Evolutionary conservation across 495 filamentous ascomycete species (phyloP).

Genomic region (Viridothelium virens): DNA sequence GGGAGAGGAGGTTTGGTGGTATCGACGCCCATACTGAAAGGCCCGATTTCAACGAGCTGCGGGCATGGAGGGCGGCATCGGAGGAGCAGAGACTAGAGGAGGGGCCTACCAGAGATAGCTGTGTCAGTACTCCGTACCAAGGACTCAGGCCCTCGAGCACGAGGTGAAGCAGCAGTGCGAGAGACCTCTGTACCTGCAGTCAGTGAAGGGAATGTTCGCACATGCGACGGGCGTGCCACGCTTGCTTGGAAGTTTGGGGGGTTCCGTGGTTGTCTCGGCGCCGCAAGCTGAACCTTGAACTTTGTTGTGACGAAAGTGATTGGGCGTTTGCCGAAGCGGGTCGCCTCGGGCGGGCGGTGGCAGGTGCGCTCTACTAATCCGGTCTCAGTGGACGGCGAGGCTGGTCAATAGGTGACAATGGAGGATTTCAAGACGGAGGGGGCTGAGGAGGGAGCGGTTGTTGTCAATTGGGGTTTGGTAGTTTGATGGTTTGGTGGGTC

Average conservation of each 20-base stretch:
- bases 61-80: neutral
- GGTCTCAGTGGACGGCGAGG: neutral
- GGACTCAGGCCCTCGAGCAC: too few relatives aligned
- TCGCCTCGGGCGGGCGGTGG: conserved; percentile 2
- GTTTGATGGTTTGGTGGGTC: neutral
- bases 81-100: neutral
- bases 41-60: neutral
- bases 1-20: conserved; percentile 34
- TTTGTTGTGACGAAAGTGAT: conserved; percentile 6
- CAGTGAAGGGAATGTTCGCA: neutral
- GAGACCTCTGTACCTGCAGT: too few relatives aligned
- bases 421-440: neutral
- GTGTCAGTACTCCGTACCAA: neutral
- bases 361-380: neutral
- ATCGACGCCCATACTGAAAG: conserved; percentile 31
- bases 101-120: neutral
- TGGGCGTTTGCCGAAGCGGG: conserved; percentile 3
- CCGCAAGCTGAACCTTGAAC: neutral
- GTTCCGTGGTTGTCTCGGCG: neutral
- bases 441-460: neutral
- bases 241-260: neutral
- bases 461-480: neutral
- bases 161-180: too few relatives aligned
- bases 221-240: neutral
- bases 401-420: neutral